Evolutionary conservation across 2,329 filamentous ascomycete genomes (phyloP), one percentile per base, ranked within the genome.

Genomic region (Mariannaea sp.): DNA sequence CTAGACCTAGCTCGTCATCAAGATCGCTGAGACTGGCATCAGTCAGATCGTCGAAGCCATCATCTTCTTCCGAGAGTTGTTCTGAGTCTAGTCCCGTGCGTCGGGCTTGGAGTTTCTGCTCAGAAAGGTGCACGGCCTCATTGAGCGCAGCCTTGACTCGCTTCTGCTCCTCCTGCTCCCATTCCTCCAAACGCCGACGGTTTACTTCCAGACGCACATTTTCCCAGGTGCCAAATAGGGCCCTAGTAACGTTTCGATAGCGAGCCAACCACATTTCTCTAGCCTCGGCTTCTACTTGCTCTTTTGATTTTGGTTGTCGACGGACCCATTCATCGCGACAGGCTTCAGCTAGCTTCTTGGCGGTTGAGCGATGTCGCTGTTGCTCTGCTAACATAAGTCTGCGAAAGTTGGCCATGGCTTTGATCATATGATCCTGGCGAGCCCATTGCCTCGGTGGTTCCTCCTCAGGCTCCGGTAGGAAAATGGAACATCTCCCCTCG

Each of bases 391-490:
- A 73, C 75, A 97, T 83, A 29, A 97, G 78, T 64, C 86, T 89
- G 41, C 90, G 85, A 63, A 97, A 93, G 62, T 92, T 88, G 10
- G 87, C 68, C 53, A 89, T 87, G 56, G 96, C 92, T 40, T 87
- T 86, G 39, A 89, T 79, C 47, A 97, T 80, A 68, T 97, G 90
- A 66, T 97, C 92, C 67, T 85, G 82, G 62, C 95, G 92, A n/a
- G 88, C 86, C 78, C 90, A 97, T 65, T 94, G 90, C 46, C 82
- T 80, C 0, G 85, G 82, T 0, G 89, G 89, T 64, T 95, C 89
- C 51, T 90, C 86, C 55, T 76, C 77, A 10, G 84, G 78, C 58
- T 94, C 89, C 0, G 89, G 89, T 14, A 86, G 80, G 62, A 89
- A 94, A 19, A 87, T 75, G 2, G 86, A 87, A 68, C 89, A 93